These are phyloP conservation scores for Rutstroemia sp. DNA, from an alignment of 2,329 filamentous ascomycete species.

Conservation along the genomic window DNA sequence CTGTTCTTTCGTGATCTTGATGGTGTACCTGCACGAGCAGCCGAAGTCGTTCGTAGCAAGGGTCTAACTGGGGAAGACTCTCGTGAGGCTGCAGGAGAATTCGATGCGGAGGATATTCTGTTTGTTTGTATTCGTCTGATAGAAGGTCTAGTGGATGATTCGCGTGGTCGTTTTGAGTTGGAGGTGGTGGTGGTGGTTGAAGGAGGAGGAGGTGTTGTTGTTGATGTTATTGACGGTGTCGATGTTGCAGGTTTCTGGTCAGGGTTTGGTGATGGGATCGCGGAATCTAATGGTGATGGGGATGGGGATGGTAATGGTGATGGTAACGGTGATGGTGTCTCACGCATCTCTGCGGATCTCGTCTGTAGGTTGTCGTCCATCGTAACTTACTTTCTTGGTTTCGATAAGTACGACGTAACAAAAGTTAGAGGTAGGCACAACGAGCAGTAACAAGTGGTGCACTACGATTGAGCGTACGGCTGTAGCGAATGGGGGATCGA, in stretches of 20 bases:
- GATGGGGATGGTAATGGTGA: background rate
- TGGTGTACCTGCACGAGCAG: slow-evolving; percentile 24
- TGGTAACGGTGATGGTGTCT: background rate
- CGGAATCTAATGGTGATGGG: background rate
- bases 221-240: too few species aligned
- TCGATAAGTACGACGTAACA: slow-evolving; percentile 5
- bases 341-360: slow-evolving; percentile 5
- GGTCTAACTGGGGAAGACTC: slow-evolving; percentile 38
- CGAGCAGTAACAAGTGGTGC: slow-evolving; percentile 1
- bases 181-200: too few species aligned
- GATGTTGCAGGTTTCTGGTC: background rate
- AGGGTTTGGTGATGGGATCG: background rate
- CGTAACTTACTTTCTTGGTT: slow-evolving; percentile 3
- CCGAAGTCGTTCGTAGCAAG: slow-evolving; percentile 17
- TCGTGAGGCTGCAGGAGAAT: slow-evolving; percentile 39
- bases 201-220: background rate
- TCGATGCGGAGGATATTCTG: slow-evolving; percentile 32
- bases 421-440: slow-evolving; percentile 6
- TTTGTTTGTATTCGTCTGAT: slow-evolving; percentile 22
- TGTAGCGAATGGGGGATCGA: slow-evolving; percentile 1
- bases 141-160: slow-evolving; percentile 20
- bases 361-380: slow-evolving; percentile 4
- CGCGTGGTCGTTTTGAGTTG: slow-evolving; percentile 13
- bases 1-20: slow-evolving; percentile 58
- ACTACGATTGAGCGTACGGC: background rate